Conservation (phyloP, 352 stramenopile genomes). For the Aphanomyces stellatus region DNA sequence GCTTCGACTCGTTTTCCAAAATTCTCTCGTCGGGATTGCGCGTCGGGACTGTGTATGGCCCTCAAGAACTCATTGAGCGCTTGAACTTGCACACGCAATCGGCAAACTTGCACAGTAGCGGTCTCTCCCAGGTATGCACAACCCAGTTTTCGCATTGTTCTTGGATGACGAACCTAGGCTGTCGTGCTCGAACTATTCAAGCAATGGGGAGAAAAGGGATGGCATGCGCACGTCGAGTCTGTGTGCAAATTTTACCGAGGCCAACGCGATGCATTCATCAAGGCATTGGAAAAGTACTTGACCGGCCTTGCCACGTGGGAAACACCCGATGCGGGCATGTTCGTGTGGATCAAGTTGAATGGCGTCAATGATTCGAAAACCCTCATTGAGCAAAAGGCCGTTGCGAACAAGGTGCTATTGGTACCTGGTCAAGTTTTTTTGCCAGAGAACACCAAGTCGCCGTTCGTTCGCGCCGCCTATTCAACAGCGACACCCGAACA, state of each 20-base stretch:
- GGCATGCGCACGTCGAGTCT: slow-evolving; percentile 27
- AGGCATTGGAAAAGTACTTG: slow-evolving; percentile 26
- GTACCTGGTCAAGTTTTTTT: slow-evolving; percentile 37
- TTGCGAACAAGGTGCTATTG: slow-evolving; percentile 34
- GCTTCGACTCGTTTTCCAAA: slow-evolving; percentile 52
- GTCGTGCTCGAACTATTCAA: slow-evolving; percentile 32
- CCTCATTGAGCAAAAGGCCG: slow-evolving; percentile 33
- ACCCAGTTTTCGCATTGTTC: too few relatives aligned
- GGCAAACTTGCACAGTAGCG: slow-evolving; percentile 35
- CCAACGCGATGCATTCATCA: slow-evolving; percentile 31
- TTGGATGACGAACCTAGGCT: too few relatives aligned
- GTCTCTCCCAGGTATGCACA: slow-evolving; percentile 31
- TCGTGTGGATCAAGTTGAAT: slow-evolving; percentile 37
- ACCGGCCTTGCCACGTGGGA: slow-evolving; percentile 27
- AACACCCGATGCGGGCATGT: slow-evolving; percentile 37
- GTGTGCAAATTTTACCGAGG: slow-evolving; percentile 34
- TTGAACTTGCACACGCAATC: slow-evolving; percentile 39
- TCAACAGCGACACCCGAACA: slow-evolving; percentile 33
- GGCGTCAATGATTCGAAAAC: slow-evolving; percentile 27
- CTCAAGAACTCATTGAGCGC: slow-evolving; percentile 30
- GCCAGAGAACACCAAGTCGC: slow-evolving; percentile 23
- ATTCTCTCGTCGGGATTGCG: slow-evolving; percentile 37
- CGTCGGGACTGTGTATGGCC: slow-evolving; percentile 41
- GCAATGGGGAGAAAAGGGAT: slow-evolving; percentile 29
- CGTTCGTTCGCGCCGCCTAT: slow-evolving; percentile 35